phyloP scores from a whole-genome alignment of 139 green algal species.

The Coelastrella sp. region DNA sequence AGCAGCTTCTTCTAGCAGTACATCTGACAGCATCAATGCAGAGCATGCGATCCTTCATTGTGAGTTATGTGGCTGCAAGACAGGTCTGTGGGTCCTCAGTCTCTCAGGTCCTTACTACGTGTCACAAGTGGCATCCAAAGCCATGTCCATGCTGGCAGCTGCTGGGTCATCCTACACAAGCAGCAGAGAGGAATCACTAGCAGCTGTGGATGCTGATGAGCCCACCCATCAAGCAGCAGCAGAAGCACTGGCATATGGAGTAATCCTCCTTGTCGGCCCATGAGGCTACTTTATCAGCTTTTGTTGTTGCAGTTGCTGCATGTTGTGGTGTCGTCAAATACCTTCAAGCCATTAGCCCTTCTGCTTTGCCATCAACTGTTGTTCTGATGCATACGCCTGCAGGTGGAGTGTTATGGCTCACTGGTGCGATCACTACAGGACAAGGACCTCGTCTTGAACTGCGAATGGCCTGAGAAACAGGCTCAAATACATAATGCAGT shows the following conservation, averaged over 20 bases:
- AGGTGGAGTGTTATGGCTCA: conserved; percentile 19
- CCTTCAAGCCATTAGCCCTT: too few relatives aligned
- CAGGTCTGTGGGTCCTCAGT: conserved; percentile 61
- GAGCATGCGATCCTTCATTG: conserved; percentile 57
- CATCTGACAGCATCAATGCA: neutral
- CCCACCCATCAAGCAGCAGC: neutral
- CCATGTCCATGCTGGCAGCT: neutral
- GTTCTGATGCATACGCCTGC: neutral
- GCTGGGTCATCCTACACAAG: neutral
- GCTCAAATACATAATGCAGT: conserved; percentile 36
- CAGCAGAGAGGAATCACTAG: neutral
- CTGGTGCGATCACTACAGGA: neutral
- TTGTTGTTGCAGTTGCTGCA: too few relatives aligned
- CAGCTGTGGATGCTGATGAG: neutral
- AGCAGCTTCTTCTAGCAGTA: neutral
- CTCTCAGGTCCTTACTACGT: conserved; percentile 23
- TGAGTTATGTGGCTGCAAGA: conserved; percentile 57
- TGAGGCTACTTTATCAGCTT: too few relatives aligned
- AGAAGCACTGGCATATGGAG: neutral
- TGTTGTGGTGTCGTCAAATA: too few relatives aligned
- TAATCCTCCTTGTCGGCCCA: too few relatives aligned
- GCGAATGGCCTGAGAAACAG: neutral
- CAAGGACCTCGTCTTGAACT: conserved; percentile 31
- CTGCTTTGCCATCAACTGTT: too few relatives aligned
- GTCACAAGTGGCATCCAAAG: conserved; percentile 26